Percentiles rank a stretch among this genome's conserved stretches.
Evolutionary conservation across 2,329 filamentous ascomycete genomes (phyloP).

Genomic region (Fusarium sp.): DNA sequence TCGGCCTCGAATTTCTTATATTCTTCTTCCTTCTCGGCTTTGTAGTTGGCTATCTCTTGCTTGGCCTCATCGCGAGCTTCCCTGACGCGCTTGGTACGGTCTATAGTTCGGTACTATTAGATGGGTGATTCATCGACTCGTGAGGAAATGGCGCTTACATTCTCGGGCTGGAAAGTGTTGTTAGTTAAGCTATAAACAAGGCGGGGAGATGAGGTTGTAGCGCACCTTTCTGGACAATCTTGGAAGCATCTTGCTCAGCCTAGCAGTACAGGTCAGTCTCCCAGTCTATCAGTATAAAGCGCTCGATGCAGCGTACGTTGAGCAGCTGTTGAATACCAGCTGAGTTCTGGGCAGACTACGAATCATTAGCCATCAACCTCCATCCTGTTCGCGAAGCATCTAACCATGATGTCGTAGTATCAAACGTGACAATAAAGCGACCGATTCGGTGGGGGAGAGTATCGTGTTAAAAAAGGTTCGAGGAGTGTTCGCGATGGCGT

Average conservation of each 20-base stretch:
- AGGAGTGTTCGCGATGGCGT: slow-evolving; percentile 14
- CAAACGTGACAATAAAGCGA: background rate
- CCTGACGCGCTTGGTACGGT: slow-evolving; percentile 94
- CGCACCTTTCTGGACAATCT: slow-evolving; percentile 96
- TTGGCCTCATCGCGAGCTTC: slow-evolving; percentile 96
- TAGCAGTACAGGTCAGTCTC: no score
- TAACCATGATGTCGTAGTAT: slow-evolving; percentile 36
- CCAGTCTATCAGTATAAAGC: no score
- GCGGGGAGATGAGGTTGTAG: slow-evolving; percentile 22
- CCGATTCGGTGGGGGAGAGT: background rate
- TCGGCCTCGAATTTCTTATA: slow-evolving; percentile 92
- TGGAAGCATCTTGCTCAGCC: slow-evolving; percentile 98
- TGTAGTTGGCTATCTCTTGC: slow-evolving; percentile 96
- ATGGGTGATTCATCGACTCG: background rate
- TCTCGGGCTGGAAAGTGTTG: slow-evolving; percentile 73
- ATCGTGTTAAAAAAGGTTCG: background rate
- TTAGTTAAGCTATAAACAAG: slow-evolving; percentile 31
- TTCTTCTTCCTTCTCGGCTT: slow-evolving; percentile 88
- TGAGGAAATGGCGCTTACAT: slow-evolving; percentile 68
- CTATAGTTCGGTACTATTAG: slow-evolving; percentile 34
- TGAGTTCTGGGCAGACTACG: slow-evolving; percentile 96
- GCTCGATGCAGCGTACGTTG: slow-evolving; percentile 73
- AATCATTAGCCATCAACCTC: slow-evolving; percentile 39
- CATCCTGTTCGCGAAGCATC: slow-evolving; percentile 10
- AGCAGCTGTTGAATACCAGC: slow-evolving; percentile 98